Base-by-base conservation (phyloP, 2,329 filamentous ascomycete genomes). In the Trichoderma harzianum region DNA sequence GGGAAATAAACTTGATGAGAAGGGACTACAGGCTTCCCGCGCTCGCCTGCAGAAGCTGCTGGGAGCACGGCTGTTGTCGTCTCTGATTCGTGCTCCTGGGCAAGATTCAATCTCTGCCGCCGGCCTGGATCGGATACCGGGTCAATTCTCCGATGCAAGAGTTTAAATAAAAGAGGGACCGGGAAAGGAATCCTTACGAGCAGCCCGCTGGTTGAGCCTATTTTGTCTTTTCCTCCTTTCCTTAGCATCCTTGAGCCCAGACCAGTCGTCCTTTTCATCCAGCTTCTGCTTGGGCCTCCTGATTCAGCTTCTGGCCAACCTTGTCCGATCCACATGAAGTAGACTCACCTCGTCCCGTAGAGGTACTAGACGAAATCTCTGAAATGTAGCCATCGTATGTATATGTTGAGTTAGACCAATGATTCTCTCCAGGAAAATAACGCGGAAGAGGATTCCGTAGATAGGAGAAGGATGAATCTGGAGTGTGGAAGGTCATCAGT, bases 211-310 rank as follows among this genome's bases (percentile, higher is more conserved):
- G 10, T 76, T 76, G 53, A 75, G 36, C 53, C 74, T 73, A 30
- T 76, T 76, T 36, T 76, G 74, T 34, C 74, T 66, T 65, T 73
- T 76, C 28, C 74, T 73, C 30, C 74, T 73, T 39, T 76, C 74
- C 62, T 71, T 74, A 0, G 73, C 66, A 69, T 76, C 73, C 10
- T 66, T 67, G 7, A 75, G 55, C 16, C 74, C 74, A 0, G 67
- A 72, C 74, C 74, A 76, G 51, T 75, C 74, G 61, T 76, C 74
- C 3, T 61, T 61, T 61, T 74, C 72, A 7, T 65, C 63, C 10
- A 58, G 51, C 26, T 71, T 60, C 69, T 71, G 16, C 39, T 34
- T 12, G 47, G 16, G 11, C 16, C 58, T 24, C 68, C 21, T 39
- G 30, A 63, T 51, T 69, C 47, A 69, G 66, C 55, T 34, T 10